These are phyloP conservation scores for Alternaria brassicae DNA, from an alignment of 2,329 filamentous ascomycete genomes.

Conservation along the genomic window DNA sequence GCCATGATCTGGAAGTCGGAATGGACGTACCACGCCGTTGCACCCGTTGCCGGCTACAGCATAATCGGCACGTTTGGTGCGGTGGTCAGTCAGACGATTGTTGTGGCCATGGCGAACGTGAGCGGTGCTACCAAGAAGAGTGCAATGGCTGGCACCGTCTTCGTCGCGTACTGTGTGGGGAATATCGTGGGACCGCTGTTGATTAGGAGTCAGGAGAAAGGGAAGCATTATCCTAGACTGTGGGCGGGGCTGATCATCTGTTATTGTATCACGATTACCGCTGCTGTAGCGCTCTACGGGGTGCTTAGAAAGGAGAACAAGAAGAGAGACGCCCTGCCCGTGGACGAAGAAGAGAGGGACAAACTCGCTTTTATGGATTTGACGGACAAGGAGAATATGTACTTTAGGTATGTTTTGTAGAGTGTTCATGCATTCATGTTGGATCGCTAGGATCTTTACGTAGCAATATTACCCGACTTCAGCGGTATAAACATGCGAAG, in stretches of 20 bases:
- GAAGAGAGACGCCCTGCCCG: conserved; percentile 59
- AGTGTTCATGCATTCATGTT: neutral
- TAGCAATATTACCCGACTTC: neutral
- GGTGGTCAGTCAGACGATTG: conserved; percentile 69
- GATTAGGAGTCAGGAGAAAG: conserved; percentile 70
- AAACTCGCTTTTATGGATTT: conserved; percentile 55
- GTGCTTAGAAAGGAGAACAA: conserved; percentile 59
- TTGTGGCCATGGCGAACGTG: conserved; percentile 70
- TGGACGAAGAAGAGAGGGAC: conserved; percentile 67
- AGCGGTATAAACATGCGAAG: neutral
- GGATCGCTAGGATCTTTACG: neutral
- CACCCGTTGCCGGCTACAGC: conserved; percentile 73
- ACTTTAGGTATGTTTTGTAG: conserved; percentile 61
- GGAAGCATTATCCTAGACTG: conserved; percentile 71
- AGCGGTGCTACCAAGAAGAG: conserved; percentile 81
- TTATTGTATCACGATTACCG: conserved; percentile 71
- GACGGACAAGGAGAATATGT: conserved; percentile 66
- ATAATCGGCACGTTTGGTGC: conserved; percentile 77
- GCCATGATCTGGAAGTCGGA: conserved; percentile 74
- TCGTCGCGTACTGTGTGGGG: conserved; percentile 76
- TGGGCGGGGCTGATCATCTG: conserved; percentile 74
- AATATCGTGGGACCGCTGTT: conserved; percentile 80
- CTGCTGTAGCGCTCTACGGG: conserved; percentile 64
- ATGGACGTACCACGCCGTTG: conserved; percentile 69
- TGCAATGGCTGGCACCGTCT: conserved; percentile 75